Evolutionary conservation across 2,329 filamentous ascomycete species (phyloP).

Genomic region (Dendrostoma leiphaemia): DNA sequence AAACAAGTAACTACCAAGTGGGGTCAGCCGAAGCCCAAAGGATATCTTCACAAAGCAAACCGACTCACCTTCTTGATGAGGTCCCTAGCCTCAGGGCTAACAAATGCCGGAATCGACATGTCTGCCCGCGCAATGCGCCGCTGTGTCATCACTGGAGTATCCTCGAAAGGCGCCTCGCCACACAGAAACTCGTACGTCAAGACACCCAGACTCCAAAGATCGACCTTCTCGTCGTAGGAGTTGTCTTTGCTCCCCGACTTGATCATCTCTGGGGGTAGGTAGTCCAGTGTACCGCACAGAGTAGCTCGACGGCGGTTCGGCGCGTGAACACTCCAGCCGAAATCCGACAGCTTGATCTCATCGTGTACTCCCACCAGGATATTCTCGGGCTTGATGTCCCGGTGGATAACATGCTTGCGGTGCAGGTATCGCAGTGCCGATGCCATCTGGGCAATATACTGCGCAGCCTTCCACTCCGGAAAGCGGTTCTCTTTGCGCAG

Average conservation of each 20-base stretch:
- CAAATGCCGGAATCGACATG: slow-evolving; percentile 88
- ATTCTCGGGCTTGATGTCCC: slow-evolving; percentile 97
- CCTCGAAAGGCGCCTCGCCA: slow-evolving; percentile 95
- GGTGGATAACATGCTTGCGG: slow-evolving; percentile 95
- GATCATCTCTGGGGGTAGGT: slow-evolving; percentile 97
- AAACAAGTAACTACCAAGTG: slow-evolving; percentile 70
- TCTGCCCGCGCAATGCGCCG: slow-evolving; percentile 83
- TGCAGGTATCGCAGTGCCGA: slow-evolving; percentile 86
- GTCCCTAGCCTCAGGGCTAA: slow-evolving; percentile 86
- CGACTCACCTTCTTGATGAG: slow-evolving; percentile 82
- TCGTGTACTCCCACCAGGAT: slow-evolving; percentile 94
- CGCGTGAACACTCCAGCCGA: slow-evolving; percentile 97
- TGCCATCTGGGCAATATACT: slow-evolving; percentile 90
- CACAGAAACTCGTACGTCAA: slow-evolving; percentile 95
- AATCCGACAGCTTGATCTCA: slow-evolving; percentile 98
- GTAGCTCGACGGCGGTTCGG: slow-evolving; percentile 92
- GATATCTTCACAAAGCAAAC: slow-evolving; percentile 9
- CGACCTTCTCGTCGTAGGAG: slow-evolving; percentile 92
- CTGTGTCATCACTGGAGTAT: slow-evolving; percentile 92
- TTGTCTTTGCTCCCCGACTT: slow-evolving; percentile 77
- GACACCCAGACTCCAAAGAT: slow-evolving; percentile 93
- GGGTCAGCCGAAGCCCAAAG: slow-evolving; percentile 16
- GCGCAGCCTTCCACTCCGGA: slow-evolving; percentile 80
- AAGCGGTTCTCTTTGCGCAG: slow-evolving; percentile 76
- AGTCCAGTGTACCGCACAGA: slow-evolving; percentile 96